phyloP scores from a whole-genome alignment of 805 yeast genomes.

The Wickerhamiella siamensis region DNA sequence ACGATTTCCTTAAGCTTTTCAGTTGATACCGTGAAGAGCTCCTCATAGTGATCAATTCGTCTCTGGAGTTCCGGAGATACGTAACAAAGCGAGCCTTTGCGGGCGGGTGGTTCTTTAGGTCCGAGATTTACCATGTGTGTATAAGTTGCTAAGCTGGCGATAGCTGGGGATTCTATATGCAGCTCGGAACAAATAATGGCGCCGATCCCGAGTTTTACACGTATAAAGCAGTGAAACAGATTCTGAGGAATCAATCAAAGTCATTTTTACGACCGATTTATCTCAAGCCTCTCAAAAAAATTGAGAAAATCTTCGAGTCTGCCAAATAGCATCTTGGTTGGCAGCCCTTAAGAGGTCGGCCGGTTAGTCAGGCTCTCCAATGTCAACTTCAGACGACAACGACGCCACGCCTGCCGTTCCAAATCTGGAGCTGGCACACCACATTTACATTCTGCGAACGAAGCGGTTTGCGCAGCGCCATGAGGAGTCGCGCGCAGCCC shows the following conservation, averaged over 20 bases:
- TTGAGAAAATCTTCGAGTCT: too few species aligned
- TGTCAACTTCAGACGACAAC: background rate
- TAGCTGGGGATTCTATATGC: too few species aligned
- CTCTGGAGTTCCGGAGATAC: constrained; percentile 49
- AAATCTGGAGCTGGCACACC: constrained; percentile 67
- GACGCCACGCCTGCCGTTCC: constrained; percentile 33
- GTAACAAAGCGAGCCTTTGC: constrained; percentile 55
- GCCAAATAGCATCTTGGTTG: too few species aligned
- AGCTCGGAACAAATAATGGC: too few species aligned
- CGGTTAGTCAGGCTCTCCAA: background rate
- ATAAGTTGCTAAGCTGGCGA: background rate
- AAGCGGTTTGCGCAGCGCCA: constrained; percentile 29
- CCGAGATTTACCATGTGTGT: constrained; percentile 64
- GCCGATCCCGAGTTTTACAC: too few species aligned
- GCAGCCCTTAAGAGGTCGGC: background rate
- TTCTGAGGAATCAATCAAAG: too few species aligned
- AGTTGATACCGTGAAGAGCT: constrained; percentile 45
- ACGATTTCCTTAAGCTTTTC: constrained; percentile 51
- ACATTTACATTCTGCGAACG: constrained; percentile 47
- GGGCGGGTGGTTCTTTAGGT: constrained; percentile 67
- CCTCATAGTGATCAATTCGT: constrained; percentile 45
- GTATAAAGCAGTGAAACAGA: too few species aligned
- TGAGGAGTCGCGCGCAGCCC: constrained; percentile 31
- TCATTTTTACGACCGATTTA: too few species aligned
- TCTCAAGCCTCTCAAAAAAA: too few species aligned